A percentile compares a stretch with the other conserved stretches of the same genome.
These are phyloP conservation scores for Discostella pseudostelligera DNA, from an alignment of 108 stramenopile species.

Conservation along the genomic window DNA sequence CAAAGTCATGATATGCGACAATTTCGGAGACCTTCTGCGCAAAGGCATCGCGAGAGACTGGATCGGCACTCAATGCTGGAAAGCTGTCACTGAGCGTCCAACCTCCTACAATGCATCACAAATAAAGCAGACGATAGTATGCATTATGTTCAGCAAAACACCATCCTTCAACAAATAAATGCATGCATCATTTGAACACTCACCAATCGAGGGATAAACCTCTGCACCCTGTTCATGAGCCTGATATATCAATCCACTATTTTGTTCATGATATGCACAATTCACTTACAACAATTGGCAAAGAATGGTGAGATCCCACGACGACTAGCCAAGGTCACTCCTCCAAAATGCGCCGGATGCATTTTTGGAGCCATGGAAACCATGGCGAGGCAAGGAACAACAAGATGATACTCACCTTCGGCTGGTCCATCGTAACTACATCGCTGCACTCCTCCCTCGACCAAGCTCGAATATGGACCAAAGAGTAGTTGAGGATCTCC, in stretches of 20 bases:
- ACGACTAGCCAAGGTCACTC: no score
- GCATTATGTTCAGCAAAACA: no score
- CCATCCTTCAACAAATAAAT: no score
- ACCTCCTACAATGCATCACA: slow-evolving; percentile 8
- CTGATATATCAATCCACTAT: slow-evolving; percentile 30
- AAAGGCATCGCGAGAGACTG: slow-evolving; percentile 23
- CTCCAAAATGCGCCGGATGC: no score
- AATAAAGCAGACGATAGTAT: no score
- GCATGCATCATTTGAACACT: no score
- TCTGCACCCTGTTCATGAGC: slow-evolving; percentile 38
- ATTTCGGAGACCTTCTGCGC: slow-evolving; percentile 43
- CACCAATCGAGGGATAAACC: slow-evolving; percentile 44
- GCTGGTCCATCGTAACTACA: slow-evolving; percentile 35
- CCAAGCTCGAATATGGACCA: slow-evolving; percentile 30
- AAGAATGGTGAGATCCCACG: no score
- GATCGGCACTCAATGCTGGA: slow-evolving; percentile 32
- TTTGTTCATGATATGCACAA: slow-evolving; percentile 29
- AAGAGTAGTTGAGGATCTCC: slow-evolving; percentile 31
- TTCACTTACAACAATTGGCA: no score
- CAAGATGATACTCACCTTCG: no score
- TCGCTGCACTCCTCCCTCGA: slow-evolving; percentile 23
- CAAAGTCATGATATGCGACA: slow-evolving; percentile 36
- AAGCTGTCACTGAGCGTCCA: slow-evolving; percentile 42
- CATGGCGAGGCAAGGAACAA: no score
- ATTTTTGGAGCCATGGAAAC: no score